phyloP scores from a whole-genome alignment of 2,329 filamentous ascomycete genomes.

The Penicillium freii region DNA sequence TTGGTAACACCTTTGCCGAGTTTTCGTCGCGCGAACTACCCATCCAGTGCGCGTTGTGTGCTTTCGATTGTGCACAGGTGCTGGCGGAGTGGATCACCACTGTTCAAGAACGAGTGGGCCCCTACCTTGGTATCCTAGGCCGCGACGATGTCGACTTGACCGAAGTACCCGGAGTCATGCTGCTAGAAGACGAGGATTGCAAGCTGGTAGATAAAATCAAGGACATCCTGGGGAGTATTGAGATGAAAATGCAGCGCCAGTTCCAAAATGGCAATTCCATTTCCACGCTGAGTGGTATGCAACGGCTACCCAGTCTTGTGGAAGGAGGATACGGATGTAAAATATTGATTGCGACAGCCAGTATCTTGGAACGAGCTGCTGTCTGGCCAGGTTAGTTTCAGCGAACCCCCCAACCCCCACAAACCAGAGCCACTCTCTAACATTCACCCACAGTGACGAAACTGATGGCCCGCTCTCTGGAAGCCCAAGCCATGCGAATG shows the following conservation, averaged over 20 bases:
- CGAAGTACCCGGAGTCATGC: constrained; percentile 81
- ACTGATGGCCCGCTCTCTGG: constrained; percentile 64
- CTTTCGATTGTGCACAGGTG: constrained; percentile 91
- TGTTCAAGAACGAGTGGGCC: constrained; percentile 89
- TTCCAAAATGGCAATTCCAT: constrained; percentile 55
- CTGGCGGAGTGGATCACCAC: constrained; percentile 92
- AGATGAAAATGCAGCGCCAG: constrained; percentile 71
- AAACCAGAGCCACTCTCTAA: neutral
- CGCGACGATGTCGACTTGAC: constrained; percentile 75
- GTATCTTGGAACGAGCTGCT: constrained; percentile 82
- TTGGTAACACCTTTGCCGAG: constrained; percentile 82
- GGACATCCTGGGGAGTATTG: constrained; percentile 71
- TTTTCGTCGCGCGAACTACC: constrained; percentile 81
- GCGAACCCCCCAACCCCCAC: neutral
- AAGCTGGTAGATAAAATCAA: constrained; percentile 80
- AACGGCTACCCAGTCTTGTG: constrained; percentile 57
- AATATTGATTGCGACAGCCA: constrained; percentile 77
- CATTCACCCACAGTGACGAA: constrained; percentile 57
- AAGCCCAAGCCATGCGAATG: constrained; percentile 63
- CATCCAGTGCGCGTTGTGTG: constrained; percentile 85
- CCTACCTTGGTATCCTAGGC: constrained; percentile 81
- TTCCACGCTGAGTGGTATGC: constrained; percentile 51
- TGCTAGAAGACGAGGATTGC: constrained; percentile 87
- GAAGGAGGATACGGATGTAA: constrained; percentile 78
- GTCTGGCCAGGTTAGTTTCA: constrained; percentile 79